These are phyloP conservation scores for Salix koriyanagi DNA, from an alignment of 345 rosid species.

Conservation along the genomic window DNA sequence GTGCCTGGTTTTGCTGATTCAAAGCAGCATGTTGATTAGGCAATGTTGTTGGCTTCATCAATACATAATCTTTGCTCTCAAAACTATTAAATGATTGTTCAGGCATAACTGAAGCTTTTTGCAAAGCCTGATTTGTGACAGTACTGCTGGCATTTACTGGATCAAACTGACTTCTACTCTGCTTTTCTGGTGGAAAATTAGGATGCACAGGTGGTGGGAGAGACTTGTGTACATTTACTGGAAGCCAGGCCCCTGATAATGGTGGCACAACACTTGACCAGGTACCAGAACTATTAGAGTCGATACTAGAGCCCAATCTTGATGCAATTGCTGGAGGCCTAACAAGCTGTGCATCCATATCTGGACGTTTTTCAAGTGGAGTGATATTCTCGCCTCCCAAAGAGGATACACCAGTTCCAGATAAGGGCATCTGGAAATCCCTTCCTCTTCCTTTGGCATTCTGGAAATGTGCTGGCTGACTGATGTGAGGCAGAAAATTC, in stretches of 20 bases:
- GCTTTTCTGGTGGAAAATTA: slow-evolving; percentile 40
- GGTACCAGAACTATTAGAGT: slow-evolving; percentile 32
- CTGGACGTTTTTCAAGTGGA: slow-evolving; percentile 35
- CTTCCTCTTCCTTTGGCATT: slow-evolving; percentile 43
- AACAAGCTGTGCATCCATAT: slow-evolving; percentile 36
- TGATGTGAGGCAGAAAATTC: slow-evolving; percentile 36
- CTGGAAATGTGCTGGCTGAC: slow-evolving; percentile 40
- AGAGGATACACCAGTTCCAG: slow-evolving; percentile 42
- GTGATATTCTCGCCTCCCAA: slow-evolving; percentile 38
- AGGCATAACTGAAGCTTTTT: slow-evolving; percentile 40
- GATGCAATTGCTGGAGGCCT: slow-evolving; percentile 35
- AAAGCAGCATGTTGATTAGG: slow-evolving; percentile 40
- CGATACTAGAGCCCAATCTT: slow-evolving; percentile 43
- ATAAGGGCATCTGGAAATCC: slow-evolving; percentile 41
- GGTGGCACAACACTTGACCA: slow-evolving; percentile 24
- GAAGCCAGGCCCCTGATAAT: slow-evolving; percentile 50
- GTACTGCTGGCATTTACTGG: slow-evolving; percentile 37
- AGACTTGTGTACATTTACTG: slow-evolving; percentile 51
- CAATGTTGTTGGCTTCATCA: slow-evolving; percentile 28
- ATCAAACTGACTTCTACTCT: slow-evolving; percentile 40
- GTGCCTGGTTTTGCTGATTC: slow-evolving; percentile 52
- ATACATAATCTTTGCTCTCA: slow-evolving; percentile 38
- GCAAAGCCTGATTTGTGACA: slow-evolving; percentile 41
- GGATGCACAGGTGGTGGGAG: slow-evolving; percentile 42
- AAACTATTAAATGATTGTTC: slow-evolving; percentile 46